Percentiles rank a stretch among this genome's conserved stretches.
These are phyloP conservation scores for Cornus suecica DNA, from an alignment of 148 eudicot genomes.

Conservation along the genomic window DNA sequence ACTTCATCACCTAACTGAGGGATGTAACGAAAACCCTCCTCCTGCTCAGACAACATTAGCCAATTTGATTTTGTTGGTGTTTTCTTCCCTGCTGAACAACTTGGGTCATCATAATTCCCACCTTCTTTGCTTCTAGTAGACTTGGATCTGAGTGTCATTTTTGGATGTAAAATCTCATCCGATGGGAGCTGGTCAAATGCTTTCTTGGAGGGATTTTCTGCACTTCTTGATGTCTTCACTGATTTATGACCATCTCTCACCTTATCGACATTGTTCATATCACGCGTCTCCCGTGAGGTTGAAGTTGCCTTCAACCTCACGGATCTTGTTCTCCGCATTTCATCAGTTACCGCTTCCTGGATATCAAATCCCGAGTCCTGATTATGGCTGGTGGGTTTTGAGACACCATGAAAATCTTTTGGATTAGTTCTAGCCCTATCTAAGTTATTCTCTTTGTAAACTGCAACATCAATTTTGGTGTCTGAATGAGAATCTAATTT, in stretches of 20 bases:
- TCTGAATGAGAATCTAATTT: constrained; percentile 9
- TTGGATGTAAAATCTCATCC: constrained; percentile 27
- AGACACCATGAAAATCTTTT: constrained; percentile 26
- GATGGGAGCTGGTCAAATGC: constrained; percentile 11
- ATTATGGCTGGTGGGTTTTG: constrained; percentile 21
- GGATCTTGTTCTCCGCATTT: constrained; percentile 68
- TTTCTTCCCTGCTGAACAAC: constrained; percentile 22
- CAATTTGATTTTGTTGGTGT: constrained; percentile 50
- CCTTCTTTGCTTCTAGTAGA: constrained; percentile 46
- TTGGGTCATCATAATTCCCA: constrained; percentile 22
- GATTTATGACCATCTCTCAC: constrained; percentile 32
- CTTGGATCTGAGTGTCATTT: constrained; percentile 29
- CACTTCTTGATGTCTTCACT: constrained; percentile 34
- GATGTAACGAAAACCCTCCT: constrained; percentile 81
- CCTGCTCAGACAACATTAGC: constrained; percentile 74
- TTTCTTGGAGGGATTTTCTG: constrained; percentile 23
- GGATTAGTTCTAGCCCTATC: constrained; percentile 18
- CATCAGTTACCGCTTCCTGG: constrained; percentile 57
- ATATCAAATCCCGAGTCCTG: constrained; percentile 33
- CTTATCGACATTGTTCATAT: constrained; percentile 29
- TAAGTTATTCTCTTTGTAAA: neutral
- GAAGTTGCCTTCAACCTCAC: constrained; percentile 59
- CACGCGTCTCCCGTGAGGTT: constrained; percentile 42
- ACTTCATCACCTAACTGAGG: constrained; percentile 91
- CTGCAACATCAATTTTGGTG: constrained; percentile 6